Percentiles rank a stretch among this genome's conserved stretches.
Conservation (phyloP, 108 stramenopile genomes). For the Skeletonema menzelii region DNA sequence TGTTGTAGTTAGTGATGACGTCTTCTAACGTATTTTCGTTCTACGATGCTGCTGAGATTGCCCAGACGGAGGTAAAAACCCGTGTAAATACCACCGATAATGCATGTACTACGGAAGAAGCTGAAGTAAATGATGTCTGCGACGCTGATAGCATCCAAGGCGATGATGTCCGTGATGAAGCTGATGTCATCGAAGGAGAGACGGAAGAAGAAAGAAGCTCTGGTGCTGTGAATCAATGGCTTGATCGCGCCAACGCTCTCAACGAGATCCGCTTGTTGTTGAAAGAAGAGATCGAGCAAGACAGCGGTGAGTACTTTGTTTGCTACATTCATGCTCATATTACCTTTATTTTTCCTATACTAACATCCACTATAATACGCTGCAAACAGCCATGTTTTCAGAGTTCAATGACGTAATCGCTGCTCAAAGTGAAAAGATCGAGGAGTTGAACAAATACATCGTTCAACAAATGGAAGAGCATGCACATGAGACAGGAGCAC, state of each 20-base stretch:
- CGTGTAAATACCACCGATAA: neutral
- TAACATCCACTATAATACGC: neutral
- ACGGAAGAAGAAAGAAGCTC: neutral
- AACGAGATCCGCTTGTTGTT: neutral
- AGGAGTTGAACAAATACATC: neutral
- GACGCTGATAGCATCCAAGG: too few species aligned
- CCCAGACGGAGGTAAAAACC: neutral
- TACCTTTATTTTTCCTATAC: neutral
- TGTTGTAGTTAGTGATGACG: neutral
- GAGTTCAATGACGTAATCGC: conserved; percentile 1
- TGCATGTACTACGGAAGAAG: neutral
- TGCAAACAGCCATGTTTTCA: neutral
- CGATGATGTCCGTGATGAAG: neutral
- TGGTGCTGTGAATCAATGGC: neutral
- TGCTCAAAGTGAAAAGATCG: neutral
- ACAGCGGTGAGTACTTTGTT: neutral
- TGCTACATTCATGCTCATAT: neutral
- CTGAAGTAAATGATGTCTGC: neutral
- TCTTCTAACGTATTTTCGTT: neutral
- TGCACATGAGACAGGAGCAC: neutral
- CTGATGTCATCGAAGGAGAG: neutral
- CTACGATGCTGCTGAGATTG: neutral
- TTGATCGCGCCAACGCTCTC: neutral
- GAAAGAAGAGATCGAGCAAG: neutral
- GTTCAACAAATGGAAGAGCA: neutral